Base-by-base conservation (phyloP, 306 rosid species). In the Citrullus colocynthis region DNA sequence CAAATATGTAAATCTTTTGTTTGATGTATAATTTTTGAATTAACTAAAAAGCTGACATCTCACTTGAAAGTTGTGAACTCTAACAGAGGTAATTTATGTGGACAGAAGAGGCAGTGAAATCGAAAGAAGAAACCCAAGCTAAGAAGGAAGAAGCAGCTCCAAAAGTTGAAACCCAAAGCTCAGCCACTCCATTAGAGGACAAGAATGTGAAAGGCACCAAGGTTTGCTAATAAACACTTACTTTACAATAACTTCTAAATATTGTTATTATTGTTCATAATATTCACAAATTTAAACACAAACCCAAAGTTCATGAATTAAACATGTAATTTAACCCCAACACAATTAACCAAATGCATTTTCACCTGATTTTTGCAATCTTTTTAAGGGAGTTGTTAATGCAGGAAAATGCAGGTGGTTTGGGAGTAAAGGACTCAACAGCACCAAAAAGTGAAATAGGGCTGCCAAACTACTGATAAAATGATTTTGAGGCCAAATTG, bases 391-490 rank as follows among this genome's bases (percentile, higher is more conserved):
- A 28, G 9, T n/a, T 59, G 8, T 63, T 34, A 6, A 20, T 45
- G 76, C 76, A 71, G 76, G 76, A 24, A 48, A 48, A 71, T 71
- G 58, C 21, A 71, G 42, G 6, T 71, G 76, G 48, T 45, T 71
- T 24, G 76, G 13, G 13, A 45, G 54, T 13, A 17, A 72, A 72
- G 56, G n/a, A 20, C 14, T 69, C 75, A 45, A 42, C 55, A 67
- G 39, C 55, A 1, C 6, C 4, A 9, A 10, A 65, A 37, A 36
- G 49, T 34, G 45, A 0, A 37, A 37, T 6, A 34, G 72, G 16
- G 30, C 12, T 61, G 24, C 9, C 16, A 17, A 17, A n/a, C 10
- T 2, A 36, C 24, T 37, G 48, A 37, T 64, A 17, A 30, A 30
- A 64, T 64, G 28, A 36, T 64, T 64, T 64, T 64, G 2, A 16